These are phyloP conservation scores for Agroathelia rolfsii DNA, from an alignment of 1,284 basidiomycete species.

Conservation along the genomic window DNA sequence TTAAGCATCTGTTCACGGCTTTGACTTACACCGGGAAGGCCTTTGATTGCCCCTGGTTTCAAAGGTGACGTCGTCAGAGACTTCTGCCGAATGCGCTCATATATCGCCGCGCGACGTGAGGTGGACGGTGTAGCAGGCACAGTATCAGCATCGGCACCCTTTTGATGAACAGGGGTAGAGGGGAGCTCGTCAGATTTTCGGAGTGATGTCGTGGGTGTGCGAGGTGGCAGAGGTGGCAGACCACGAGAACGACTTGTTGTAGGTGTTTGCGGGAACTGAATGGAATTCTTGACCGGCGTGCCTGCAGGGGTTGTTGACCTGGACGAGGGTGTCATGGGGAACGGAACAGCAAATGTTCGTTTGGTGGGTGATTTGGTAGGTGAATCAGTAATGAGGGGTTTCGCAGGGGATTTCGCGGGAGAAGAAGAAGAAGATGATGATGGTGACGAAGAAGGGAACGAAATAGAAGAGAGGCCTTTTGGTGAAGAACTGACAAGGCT, in stretches of 20 bases:
- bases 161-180: slow-evolving; percentile 56
- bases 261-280: slow-evolving; percentile 47
- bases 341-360: slow-evolving; percentile 37
- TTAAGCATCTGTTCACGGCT: slow-evolving; percentile 59
- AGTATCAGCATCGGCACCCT: slow-evolving; percentile 40
- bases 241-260: slow-evolving; percentile 29
- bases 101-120: slow-evolving; percentile 64
- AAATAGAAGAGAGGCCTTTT: slow-evolving; percentile 36
- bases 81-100: slow-evolving; percentile 65
- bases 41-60: slow-evolving; percentile 35
- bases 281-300: slow-evolving; percentile 27
- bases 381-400: slow-evolving; percentile 23
- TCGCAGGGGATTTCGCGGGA: slow-evolving; percentile 18
- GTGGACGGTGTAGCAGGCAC: slow-evolving; percentile 59
- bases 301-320: slow-evolving; percentile 25
- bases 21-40: slow-evolving; percentile 32
- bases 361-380: slow-evolving; percentile 38
- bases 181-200: slow-evolving; percentile 28
- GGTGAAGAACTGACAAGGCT: slow-evolving; percentile 64
- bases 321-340: slow-evolving; percentile 35
- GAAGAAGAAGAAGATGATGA: slow-evolving; percentile 35
- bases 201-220: slow-evolving; percentile 41
- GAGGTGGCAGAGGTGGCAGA: slow-evolving; percentile 22
- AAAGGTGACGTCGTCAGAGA: slow-evolving; percentile 58
- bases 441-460: slow-evolving; percentile 29